A percentile compares a stretch with the other conserved stretches of the same genome.
Evolutionary conservation across 2,329 filamentous ascomycete genomes (phyloP).

Genomic region (Botrytis cinerea): DNA sequence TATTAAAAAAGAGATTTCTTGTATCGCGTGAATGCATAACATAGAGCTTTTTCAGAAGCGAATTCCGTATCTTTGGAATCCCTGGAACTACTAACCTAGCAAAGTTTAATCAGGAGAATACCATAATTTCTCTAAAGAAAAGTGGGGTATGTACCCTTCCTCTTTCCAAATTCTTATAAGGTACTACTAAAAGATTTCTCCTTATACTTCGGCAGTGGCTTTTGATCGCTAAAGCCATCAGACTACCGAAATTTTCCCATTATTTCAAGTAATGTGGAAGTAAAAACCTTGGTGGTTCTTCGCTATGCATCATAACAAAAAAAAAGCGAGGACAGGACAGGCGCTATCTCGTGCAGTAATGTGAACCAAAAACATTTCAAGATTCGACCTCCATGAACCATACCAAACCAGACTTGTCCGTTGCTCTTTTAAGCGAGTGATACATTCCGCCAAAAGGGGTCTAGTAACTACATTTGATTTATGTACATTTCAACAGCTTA

Average conservation of each 20-base stretch:
- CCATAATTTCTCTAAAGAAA: no score
- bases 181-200: no score
- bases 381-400: not conserved
- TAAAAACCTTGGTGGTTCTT: not conserved
- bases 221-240: not conserved
- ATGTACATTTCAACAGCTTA: not conserved
- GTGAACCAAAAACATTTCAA: not conserved
- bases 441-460: accelerated
- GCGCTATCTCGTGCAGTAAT: not conserved
- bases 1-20: no score
- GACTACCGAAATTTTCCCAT: not conserved
- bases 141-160: no score
- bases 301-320: not conserved
- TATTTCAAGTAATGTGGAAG: not conserved
- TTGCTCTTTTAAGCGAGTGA: not conserved
- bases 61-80: no score
- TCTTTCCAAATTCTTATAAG: no score
- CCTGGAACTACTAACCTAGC: no score
- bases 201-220: no score
- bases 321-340: not conserved
- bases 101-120: no score
- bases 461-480: not conserved
- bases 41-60: no score
- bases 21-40: no score
- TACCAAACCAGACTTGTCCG: not conserved